These are phyloP conservation scores for Fusarium lateritium DNA, from an alignment of 2,329 filamentous ascomycete species.

Conservation along the genomic window DNA sequence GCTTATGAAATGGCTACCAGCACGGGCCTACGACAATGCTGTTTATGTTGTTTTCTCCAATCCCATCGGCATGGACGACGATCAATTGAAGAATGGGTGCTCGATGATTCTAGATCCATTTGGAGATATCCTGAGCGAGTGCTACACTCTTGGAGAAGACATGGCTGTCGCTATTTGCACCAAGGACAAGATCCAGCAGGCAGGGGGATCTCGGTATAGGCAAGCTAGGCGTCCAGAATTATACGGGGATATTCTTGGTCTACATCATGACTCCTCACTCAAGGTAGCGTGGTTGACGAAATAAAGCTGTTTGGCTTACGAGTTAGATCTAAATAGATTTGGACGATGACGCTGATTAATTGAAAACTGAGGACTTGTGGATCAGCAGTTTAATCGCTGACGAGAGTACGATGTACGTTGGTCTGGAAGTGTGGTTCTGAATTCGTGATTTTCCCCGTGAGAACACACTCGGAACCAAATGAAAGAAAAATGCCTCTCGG, in stretches of 20 bases:
- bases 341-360: no score
- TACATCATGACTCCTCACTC: not conserved
- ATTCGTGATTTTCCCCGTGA: no score
- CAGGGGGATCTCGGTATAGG: not conserved
- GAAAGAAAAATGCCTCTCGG: no score
- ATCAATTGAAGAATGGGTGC: not conserved
- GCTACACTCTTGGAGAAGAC: not conserved
- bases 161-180: not conserved
- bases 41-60: not conserved
- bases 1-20: conserved; percentile 6
- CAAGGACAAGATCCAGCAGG: not conserved
- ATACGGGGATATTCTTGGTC: not conserved
- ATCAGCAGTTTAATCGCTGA: no score
- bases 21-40: conserved; percentile 1
- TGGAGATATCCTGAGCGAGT: not conserved
- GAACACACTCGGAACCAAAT: no score
- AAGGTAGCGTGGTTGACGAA: not conserved
- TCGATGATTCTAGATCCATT: conserved; percentile 8
- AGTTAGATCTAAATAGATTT: no score
- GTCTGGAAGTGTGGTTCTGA: no score
- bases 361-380: no score
- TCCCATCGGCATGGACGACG: conserved; percentile 1
- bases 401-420: no score
- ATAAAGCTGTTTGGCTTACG: no score
- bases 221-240: not conserved